phyloP scores from a whole-genome alignment of 306 rosid species.

The Senna siamea region DNA sequence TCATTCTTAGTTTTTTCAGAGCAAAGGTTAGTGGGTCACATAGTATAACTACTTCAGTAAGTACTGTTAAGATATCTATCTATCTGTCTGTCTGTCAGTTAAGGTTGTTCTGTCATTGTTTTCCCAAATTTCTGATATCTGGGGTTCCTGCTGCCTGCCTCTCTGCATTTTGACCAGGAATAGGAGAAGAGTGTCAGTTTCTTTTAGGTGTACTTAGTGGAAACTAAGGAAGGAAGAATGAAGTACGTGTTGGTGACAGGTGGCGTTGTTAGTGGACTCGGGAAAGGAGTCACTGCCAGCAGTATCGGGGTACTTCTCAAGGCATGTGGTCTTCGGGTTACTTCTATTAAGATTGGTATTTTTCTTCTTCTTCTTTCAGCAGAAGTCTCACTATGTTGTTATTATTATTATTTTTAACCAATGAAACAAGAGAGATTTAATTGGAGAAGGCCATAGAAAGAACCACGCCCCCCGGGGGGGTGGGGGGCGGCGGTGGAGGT shows the following conservation, averaged over 20 bases:
- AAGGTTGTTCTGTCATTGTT: constrained; percentile 37
- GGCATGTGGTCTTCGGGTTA: constrained; percentile 87
- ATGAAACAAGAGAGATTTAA: background rate
- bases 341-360: constrained; percentile 89
- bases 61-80: constrained; percentile 13
- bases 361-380: background rate
- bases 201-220: background rate
- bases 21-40: constrained; percentile 45
- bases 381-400: background rate
- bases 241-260: constrained; percentile 91
- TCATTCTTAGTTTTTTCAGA: constrained; percentile 51
- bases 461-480: too few species aligned
- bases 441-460: background rate
- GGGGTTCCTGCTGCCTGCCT: constrained; percentile 38
- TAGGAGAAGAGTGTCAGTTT: constrained; percentile 42
- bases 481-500: too few species aligned
- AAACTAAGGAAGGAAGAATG: constrained; percentile 46
- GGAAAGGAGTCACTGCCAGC: constrained; percentile 93
- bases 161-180: constrained; percentile 51
- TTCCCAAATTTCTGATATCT: constrained; percentile 38
- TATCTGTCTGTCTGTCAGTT: constrained; percentile 14
- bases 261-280: constrained; percentile 95
- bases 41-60: background rate
- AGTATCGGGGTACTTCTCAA: constrained; percentile 79
- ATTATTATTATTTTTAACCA: too few species aligned